These are phyloP conservation scores for Trypanosoma cruzi DNA, from an alignment of 208 protist genomes.

Conservation along the genomic window DNA sequence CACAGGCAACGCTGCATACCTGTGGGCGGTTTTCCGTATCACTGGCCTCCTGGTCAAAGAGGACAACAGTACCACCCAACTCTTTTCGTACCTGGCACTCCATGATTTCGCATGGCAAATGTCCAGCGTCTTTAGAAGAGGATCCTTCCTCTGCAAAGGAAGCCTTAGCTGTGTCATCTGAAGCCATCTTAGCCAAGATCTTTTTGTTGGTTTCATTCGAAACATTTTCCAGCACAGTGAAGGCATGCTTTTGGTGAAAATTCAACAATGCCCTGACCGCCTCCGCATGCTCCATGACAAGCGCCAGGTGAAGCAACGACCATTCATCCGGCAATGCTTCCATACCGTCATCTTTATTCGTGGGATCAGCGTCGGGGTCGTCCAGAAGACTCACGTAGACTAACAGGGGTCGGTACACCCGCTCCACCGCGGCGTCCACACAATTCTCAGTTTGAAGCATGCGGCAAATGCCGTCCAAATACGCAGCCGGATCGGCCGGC, in stretches of 20 bases:
- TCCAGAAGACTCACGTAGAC: constrained; percentile 73
- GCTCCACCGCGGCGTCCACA: constrained; percentile 24
- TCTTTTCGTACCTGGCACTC: constrained; percentile 51
- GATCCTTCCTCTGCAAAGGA: not conserved
- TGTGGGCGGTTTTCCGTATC: too few relatives aligned
- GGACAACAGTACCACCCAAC: constrained; percentile 45
- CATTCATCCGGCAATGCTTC: constrained; percentile 61
- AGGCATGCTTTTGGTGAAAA: constrained; percentile 64
- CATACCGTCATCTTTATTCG: constrained; percentile 23
- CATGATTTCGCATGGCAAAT: constrained; percentile 15
- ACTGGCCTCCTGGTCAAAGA: constrained; percentile 31
- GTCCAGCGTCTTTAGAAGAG: not conserved
- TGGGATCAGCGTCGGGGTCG: constrained; percentile 42
- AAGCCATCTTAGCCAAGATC: not conserved
- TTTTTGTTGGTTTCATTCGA: not conserved
- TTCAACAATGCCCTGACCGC: constrained; percentile 39
- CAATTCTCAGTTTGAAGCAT: constrained; percentile 1
- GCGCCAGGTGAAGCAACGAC: constrained; percentile 63
- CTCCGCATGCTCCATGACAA: constrained; percentile 48
- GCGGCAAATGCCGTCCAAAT: constrained; percentile 25
- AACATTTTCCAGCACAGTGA: constrained; percentile 31
- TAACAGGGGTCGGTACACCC: constrained; percentile 48
- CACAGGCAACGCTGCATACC: constrained; percentile 6
- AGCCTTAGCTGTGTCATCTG: not conserved
- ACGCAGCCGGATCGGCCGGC: constrained; percentile 13